phyloP scores from a whole-genome alignment of 2,329 filamentous ascomycete genomes.

The Aspergillus tamarii region DNA sequence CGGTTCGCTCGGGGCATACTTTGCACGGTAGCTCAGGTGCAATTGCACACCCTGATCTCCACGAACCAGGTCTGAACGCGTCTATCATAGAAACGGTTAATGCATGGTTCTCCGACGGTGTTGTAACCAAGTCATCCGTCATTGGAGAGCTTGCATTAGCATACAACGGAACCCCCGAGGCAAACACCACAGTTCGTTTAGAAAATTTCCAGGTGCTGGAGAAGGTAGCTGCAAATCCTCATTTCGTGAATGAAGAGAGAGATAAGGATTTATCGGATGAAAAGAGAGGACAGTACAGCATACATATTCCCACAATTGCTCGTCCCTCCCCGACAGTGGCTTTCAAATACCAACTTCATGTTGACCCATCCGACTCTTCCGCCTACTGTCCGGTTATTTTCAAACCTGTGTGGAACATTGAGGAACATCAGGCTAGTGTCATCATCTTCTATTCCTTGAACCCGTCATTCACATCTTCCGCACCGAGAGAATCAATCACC shows the following conservation, averaged over 20 bases:
- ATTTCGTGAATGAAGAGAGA: conserved; percentile 73
- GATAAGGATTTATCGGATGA: conserved; percentile 49
- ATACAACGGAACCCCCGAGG: conserved; percentile 61
- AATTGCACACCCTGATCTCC: conserved; percentile 80
- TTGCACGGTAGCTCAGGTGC: conserved; percentile 68
- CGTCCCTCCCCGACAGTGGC: conserved; percentile 70
- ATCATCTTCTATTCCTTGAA: conserved; percentile 85
- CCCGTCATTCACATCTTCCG: conserved; percentile 61
- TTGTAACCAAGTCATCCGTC: conserved; percentile 71
- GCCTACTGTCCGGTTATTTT: conserved; percentile 73
- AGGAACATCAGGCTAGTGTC: conserved; percentile 82
- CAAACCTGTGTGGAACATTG: conserved; percentile 78
- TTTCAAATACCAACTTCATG: conserved; percentile 89
- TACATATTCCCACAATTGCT: conserved; percentile 72
- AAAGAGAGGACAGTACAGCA: conserved; percentile 75
- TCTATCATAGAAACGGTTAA: conserved; percentile 93
- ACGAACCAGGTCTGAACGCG: conserved; percentile 77
- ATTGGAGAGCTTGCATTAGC: conserved; percentile 87
- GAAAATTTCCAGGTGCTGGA: conserved; percentile 89
- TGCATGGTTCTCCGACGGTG: conserved; percentile 76
- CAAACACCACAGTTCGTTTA: conserved; percentile 71
- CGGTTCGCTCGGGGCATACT: conserved; percentile 85
- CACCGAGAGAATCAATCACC: conserved; percentile 51
- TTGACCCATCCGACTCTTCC: conserved; percentile 61
- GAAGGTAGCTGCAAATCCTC: conserved; percentile 89